Evolutionary conservation across 164 flowering plant species (phyloP), one percentile per base, ranked within the genome.

Genomic region (Nymphaea colorata): DNA sequence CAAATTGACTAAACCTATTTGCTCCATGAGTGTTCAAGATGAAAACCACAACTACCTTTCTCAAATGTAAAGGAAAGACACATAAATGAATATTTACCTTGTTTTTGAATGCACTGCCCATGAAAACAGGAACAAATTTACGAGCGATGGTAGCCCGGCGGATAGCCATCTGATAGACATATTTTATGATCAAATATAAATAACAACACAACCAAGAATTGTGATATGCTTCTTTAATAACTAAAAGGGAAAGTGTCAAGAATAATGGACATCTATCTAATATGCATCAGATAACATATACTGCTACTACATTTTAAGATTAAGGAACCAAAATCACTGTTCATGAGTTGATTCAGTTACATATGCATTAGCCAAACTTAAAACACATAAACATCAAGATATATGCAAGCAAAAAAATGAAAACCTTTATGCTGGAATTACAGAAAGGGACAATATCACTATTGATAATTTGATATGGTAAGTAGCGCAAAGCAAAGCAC

Each of bases 21-120:
- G 36, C 36, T 25, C 36, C 36, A 25, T 1, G 36, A 25, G 36
- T 1, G 36, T 25, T 25, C 36, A 25, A 25, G 36, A 25, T 25
- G 36, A 25, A 25, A 25, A 25, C 36, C 36, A 25, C 36, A 25
- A 25, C 36, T 25, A 25, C 36, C 36, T 47, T 47, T 47, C 55
- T 47, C 55, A 4, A 47, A 12, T 47, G 55, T 6, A 47, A 47
- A 3, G 55, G 55, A 47, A 47, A 7, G 12, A 12, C 55, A 7
- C 55, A 47, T 6, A 12, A 47, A 6, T 47, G 55, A 47, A 47
- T 7, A 47, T 10, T n/a, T 81, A 95, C 99, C 98, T 95, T 95
- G 80, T 95, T 95, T 75, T 95, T 95, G 74, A 95, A 92, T 60
- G 99, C 99, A 81, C 98, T 95, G 7, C 99, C 99, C 99, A 95